Evolutionary conservation across 208 protist species (phyloP).

Genomic region (Borovskyia barvae): DNA sequence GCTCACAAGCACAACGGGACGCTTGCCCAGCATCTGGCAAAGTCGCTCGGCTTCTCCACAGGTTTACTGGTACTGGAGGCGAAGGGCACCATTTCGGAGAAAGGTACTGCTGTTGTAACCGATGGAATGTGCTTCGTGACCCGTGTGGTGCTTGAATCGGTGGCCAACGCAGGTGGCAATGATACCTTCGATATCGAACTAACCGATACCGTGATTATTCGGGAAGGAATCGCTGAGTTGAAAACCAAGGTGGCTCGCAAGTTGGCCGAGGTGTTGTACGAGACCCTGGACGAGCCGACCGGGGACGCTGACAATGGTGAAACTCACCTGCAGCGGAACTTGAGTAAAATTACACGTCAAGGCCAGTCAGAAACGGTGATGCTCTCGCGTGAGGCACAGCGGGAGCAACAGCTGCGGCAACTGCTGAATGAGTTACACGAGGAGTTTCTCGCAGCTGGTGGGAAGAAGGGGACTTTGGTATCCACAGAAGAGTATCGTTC

Average conservation of each 20-base stretch:
- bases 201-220: conserved; percentile 76
- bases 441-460: conserved; percentile 72
- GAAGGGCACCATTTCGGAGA: conserved; percentile 79
- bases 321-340: conserved; percentile 24
- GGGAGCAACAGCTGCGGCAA: conserved; percentile 64
- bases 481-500: conserved; percentile 64
- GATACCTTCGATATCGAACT: conserved; percentile 69
- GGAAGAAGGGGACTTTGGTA: conserved; percentile 55
- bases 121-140: conserved; percentile 87
- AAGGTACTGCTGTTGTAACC: conserved; percentile 55
- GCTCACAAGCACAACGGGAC: conserved; percentile 40
- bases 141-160: conserved; percentile 66
- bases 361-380: conserved; percentile 66
- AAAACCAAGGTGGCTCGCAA: conserved; percentile 73
- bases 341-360: conserved; percentile 77
- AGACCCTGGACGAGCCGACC: conserved; percentile 28
- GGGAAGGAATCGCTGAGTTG: conserved; percentile 52
- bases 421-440: conserved; percentile 66
- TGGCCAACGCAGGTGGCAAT: conserved; percentile 24
- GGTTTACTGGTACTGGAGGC: conserved; percentile 81
- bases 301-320: conserved; percentile 10
- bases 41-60: conserved; percentile 79
- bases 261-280: conserved; percentile 73
- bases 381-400: conserved; percentile 66
- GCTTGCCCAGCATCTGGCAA: conserved; percentile 49